Evolutionary conservation across 495 filamentous ascomycete genomes (phyloP), one percentile per base, ranked within the genome.

Genomic region (Niebla homalea): DNA sequence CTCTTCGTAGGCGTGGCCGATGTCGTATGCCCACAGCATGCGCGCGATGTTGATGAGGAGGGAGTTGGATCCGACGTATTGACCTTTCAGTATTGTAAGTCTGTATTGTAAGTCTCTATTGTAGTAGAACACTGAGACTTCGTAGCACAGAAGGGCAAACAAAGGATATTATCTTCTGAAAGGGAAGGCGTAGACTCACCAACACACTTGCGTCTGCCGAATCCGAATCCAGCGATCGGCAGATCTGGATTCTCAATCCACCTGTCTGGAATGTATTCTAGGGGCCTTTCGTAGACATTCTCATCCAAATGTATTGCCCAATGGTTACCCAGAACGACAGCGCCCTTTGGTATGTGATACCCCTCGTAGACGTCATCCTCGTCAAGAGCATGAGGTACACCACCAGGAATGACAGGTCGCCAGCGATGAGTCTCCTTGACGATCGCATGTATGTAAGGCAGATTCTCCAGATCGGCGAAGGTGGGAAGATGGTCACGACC

Each of bases 321-420:
- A 15, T 14, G 14, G 19, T 51, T 51, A 8, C n/a, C n/a, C 25
- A 72, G 23, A 2, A 74, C 29, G 1, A 66, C 15, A 0, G 70
- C 58, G 0, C 66, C 70, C 47, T 75, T 73, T 0, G 73, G 73
- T 14, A 77, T 71, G n/a, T 49, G 45, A 36, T 70, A 70, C 0
- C 62, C 65, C 1, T 55, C 50, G 21, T 56, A 67, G 2, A 55
- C 58, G 47, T 82, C 75, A 51, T 81, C 79, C 11, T 71, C 60
- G 14, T 61, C 59, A 2, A 70, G 68, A 5, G 64, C 62, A 52
- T 86, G 82, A 0, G 81, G 74, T 29, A 84, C 64, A 0, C 60
- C 64, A 53, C 69, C 65, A 1, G 76, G 67, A 0, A 49, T 56
- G 0, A 71, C 63, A 0, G 71, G 69, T 26, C 67, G 65, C 72